Base-by-base conservation (phyloP, 2,329 filamentous ascomycete species). In the Verticillium dahliae region DNA sequence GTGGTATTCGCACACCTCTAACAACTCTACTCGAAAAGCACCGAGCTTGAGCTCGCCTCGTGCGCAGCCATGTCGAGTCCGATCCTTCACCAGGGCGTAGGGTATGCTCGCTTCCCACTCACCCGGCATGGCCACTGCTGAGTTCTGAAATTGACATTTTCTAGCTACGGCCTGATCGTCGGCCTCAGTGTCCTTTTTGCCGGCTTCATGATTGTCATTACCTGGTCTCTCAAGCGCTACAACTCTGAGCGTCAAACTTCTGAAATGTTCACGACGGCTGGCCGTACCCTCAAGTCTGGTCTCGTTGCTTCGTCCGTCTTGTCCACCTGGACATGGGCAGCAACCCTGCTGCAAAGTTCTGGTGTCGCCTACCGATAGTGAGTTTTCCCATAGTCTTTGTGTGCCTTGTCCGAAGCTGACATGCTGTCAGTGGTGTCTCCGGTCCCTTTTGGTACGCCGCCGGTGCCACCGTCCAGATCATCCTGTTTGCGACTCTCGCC, bases 301-400 rank as follows among this genome's bases (percentile, higher is more conserved):
- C 81, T 97, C 14, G 91, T 96, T 0, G 90, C 91, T 11, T 90
- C 91, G 5, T 92, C 92, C 15, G 92, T 97, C n/a, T 91, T 96
- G 3, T 93, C 90, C 15, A 92, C 89, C 5, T 97, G 93, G 92
- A 96, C 92, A 0, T 96, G 92, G 92, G 92, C 91, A 0, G 92
- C 91, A 27, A 95, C 91, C 0, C 79, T 94, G 1, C 80, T 95
- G 2, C 91, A 95, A 70, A 90, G 86, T 1, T 88, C 90, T 1
- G 85, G 87, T n/a, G 90, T 96, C 18, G 91, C 90, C 64, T 96
- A 96, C 74, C 81, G 85, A 65, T 94, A 94, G 62, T 63, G 13
- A 60, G 56, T 1, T 14, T 10, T 13, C 14, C 1, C 35, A 1
- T 5, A 13, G 2, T 22, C n/a, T n/a, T 1, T 0, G 2, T 10